Base-by-base conservation (phyloP, 305 asterid species). In the Monarda citriodora region DNA sequence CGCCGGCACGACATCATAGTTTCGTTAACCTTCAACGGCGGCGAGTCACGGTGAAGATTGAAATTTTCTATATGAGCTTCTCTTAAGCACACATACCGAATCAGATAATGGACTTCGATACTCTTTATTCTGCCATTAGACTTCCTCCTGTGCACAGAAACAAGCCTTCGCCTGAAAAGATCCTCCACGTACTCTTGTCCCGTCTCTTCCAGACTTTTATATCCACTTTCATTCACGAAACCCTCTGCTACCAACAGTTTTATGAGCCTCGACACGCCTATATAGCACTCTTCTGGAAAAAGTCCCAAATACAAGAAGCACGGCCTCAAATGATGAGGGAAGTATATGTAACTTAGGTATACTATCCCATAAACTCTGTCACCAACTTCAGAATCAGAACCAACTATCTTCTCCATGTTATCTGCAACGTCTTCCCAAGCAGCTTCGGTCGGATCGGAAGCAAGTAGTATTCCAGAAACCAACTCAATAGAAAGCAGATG, bases 241-340 rank as follows among this genome's bases (percentile, higher is more conserved):
- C 40, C 57, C 57, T 53, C 57, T 11, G 67, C 60, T 41, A 17
- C 34, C 60, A 59, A 52, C 6, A 52, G 31, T 52, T 13, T 40
- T 5, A 53, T 8, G 40, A 53, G 40, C 1, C n/a, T 53, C 1
- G 57, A 53, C 3, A 26, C 40, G n/a, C 3, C 12, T 37, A 56
- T 56, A 7, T 56, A 32, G 2, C 3, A 8, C 31, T 29, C 23
- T 48, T 20, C 3, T 14, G 21, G 40, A 16, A 53, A 53, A 3
- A 29, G 7, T 16, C 40, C 57, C 14, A 53, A 15, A 15, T 52
- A 52, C 36, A 31, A 31, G 36, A 31, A 31, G 6, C 36, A 31
- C 6, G 36, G 36, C 36, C 36, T 52, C 56, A 52, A 25, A 8
- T 52, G 38, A 52, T 52, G 56, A 25, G 38, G 56, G 21, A 52